Evolutionary conservation across 129 eudicot genomes (phyloP).

Genomic region (Rutidosis leptorrhynchoides): DNA sequence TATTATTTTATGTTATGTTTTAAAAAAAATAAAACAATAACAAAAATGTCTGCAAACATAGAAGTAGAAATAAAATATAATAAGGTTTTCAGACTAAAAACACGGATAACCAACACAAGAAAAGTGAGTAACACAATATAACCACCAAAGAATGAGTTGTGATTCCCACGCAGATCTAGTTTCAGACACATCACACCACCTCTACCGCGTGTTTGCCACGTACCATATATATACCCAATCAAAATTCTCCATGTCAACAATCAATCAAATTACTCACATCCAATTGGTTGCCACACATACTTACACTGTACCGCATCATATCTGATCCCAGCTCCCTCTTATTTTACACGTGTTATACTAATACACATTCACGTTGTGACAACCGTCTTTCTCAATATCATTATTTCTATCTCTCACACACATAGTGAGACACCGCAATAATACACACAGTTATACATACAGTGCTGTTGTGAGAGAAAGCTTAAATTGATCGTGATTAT

Average conservation of each 20-base stretch:
- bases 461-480: constrained; percentile 14
- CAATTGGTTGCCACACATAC: constrained; percentile 23
- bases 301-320: constrained; percentile 24
- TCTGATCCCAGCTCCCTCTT: constrained; percentile 5
- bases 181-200: constrained; percentile 11
- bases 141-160: constrained; percentile 20
- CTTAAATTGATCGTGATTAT: constrained; percentile 23
- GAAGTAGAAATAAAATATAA: no score
- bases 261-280: background rate
- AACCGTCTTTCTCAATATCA: constrained; percentile 31
- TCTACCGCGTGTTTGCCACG: constrained; percentile 18
- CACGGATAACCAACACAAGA: no score
- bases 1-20: no score
- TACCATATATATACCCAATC: constrained; percentile 1
- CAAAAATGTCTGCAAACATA: no score
- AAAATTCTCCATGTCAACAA: constrained; percentile 20
- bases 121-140: no score
- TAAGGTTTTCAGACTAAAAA: no score
- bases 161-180: constrained; percentile 36
- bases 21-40: no score
- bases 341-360: constrained; percentile 34
- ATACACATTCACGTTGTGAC: constrained; percentile 32
- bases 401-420: constrained; percentile 29
- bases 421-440: constrained; percentile 16
- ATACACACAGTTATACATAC: background rate